These are phyloP conservation scores for Corynespora cassiicola DNA, from an alignment of 2,329 filamentous ascomycete species.

Conservation along the genomic window DNA sequence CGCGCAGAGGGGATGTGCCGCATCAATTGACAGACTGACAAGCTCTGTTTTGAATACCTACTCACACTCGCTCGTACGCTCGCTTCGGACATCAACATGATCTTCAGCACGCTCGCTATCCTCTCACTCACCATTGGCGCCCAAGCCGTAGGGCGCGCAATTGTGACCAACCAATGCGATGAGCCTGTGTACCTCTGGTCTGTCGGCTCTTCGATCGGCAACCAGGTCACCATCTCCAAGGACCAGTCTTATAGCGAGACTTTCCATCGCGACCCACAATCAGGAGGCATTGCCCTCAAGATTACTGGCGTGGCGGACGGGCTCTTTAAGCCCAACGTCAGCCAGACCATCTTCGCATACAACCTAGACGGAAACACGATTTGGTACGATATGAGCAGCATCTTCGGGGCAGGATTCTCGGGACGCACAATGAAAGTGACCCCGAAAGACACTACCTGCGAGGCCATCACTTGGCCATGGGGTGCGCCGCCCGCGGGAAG, in stretches of 20 bases:
- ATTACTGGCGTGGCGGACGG: slow-evolving; percentile 25
- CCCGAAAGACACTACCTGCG: slow-evolving; percentile 27
- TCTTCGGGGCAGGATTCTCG: slow-evolving; percentile 34
- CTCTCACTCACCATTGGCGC: slow-evolving; percentile 12
- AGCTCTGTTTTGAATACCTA: too few relatives aligned
- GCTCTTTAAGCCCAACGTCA: slow-evolving; percentile 33
- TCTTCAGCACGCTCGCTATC: slow-evolving; percentile 18
- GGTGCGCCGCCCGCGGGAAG: slow-evolving; percentile 32
- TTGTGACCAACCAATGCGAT: slow-evolving; percentile 39
- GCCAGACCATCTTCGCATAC: slow-evolving; percentile 37
- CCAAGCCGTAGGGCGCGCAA: slow-evolving; percentile 33
- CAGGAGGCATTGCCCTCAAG: slow-evolving; percentile 32
- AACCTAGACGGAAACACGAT: slow-evolving; percentile 27
- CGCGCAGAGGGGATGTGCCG: too few relatives aligned
- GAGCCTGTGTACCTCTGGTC: slow-evolving; percentile 36
- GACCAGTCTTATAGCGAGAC: slow-evolving; percentile 33
- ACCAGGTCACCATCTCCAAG: slow-evolving; percentile 21
- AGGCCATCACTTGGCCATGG: slow-evolving; percentile 28
- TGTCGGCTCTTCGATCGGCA: slow-evolving; percentile 25
- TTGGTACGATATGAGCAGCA: slow-evolving; percentile 36
- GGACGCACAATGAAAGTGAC: slow-evolving; percentile 31
- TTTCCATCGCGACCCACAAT: slow-evolving; percentile 24
- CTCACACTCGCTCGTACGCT: too few relatives aligned
- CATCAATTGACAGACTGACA: too few relatives aligned
- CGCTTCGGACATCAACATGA: slow-evolving; percentile 20